phyloP scores from a whole-genome alignment of 257 asterid genomes.

The Vinca minor region DNA sequence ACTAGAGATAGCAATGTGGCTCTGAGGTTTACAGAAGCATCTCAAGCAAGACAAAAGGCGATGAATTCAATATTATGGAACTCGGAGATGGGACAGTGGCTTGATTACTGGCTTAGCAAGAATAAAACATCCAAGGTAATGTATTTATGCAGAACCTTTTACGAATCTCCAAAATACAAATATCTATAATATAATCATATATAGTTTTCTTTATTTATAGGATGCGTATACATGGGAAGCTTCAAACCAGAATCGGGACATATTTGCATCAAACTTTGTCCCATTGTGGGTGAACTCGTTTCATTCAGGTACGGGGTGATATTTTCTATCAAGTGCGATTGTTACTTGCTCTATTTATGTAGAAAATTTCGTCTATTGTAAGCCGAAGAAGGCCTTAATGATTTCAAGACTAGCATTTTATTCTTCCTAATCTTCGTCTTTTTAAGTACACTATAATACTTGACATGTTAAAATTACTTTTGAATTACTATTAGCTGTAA shows the following conservation, averaged over 20 bases:
- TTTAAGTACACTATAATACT: no score
- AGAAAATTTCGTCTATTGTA: no score
- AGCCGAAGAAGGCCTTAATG: no score
- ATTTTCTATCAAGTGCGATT: background rate
- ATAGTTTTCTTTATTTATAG: slow-evolving; percentile 14
- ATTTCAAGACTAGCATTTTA: no score
- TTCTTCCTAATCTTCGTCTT: no score
- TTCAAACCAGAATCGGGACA: slow-evolving; percentile 49
- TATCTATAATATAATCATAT: background rate
- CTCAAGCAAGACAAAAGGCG: slow-evolving; percentile 53
- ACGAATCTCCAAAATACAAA: background rate
- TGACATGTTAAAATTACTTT: no score
- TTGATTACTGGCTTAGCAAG: slow-evolving; percentile 66
- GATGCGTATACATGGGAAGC: slow-evolving; percentile 47
- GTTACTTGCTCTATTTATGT: no score
- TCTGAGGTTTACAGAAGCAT: slow-evolving; percentile 36
- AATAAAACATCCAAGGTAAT: slow-evolving; percentile 31
- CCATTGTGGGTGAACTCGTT: slow-evolving; percentile 71
- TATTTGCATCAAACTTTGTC: slow-evolving; percentile 65
- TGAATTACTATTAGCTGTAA: no score
- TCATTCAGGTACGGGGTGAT: slow-evolving; percentile 44
- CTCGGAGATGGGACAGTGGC: slow-evolving; percentile 66
- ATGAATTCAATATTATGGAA: slow-evolving; percentile 69
- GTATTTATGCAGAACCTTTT: slow-evolving; percentile 1
- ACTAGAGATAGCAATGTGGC: slow-evolving; percentile 38